Conservation (phyloP, 495 filamentous ascomycete species). For the Aeminium ludgeri region DNA sequence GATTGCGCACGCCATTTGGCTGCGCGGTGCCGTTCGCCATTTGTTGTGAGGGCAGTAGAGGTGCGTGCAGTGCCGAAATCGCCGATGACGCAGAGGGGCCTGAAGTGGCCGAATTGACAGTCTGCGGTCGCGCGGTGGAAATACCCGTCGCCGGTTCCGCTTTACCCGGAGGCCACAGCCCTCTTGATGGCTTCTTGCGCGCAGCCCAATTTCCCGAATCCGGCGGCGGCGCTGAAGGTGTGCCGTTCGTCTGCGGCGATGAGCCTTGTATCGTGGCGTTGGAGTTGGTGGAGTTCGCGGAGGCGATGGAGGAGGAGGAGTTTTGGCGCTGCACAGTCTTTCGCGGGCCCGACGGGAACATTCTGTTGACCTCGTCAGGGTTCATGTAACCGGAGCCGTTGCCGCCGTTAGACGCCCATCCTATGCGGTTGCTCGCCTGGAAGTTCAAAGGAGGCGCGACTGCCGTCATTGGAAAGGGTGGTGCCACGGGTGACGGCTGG, state of each 20-base stretch:
- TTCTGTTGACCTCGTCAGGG: constrained; percentile 69
- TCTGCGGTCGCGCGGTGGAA: constrained; percentile 43
- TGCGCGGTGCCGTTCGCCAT: constrained; percentile 39
- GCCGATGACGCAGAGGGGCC: constrained; percentile 50
- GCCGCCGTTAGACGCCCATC: constrained; percentile 63
- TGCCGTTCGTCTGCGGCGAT: constrained; percentile 34
- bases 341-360: constrained; percentile 54
- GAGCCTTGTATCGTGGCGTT: constrained; percentile 27
- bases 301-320: constrained; percentile 59
- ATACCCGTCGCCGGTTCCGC: constrained; percentile 48
- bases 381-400: constrained; percentile 63
- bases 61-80: constrained; percentile 60
- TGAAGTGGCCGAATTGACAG: constrained; percentile 42
- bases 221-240: constrained; percentile 15
- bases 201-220: constrained; percentile 35
- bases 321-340: constrained; percentile 72
- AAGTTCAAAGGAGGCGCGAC: constrained; percentile 88
- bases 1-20: constrained; percentile 47
- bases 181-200: constrained; percentile 48
- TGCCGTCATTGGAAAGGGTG: constrained; percentile 59
- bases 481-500: too few species aligned
- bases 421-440: constrained; percentile 48
- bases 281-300: constrained; percentile 17
- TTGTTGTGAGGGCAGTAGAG: constrained; percentile 58
- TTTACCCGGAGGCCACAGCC: constrained; percentile 59